phyloP scores from a whole-genome alignment of 495 filamentous ascomycete genomes.

The Achaetomiella virescens region DNA sequence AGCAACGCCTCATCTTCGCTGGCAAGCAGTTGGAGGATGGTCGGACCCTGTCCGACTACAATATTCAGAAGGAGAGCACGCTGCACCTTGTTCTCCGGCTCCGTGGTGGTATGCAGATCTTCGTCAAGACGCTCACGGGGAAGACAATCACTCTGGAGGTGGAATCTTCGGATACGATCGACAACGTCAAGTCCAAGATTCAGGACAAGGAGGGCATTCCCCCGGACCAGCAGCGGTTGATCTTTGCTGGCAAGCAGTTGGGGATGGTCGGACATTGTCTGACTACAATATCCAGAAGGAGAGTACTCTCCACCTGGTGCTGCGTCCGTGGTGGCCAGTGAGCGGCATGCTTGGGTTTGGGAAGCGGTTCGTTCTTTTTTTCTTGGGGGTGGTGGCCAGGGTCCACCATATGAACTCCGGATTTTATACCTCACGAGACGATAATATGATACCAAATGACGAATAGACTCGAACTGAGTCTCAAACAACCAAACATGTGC shows the following conservation, averaged over 20 bases:
- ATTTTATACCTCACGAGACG: conserved; percentile 6
- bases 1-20: conserved; percentile 98
- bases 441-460: conserved; percentile 7
- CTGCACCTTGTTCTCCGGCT: conserved; percentile 94
- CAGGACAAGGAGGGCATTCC: conserved; percentile 91
- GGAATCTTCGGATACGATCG: conserved; percentile 83
- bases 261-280: conserved; percentile 74
- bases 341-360: conserved; percentile 11
- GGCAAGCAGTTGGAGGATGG: conserved; percentile 76
- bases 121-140: conserved; percentile 88
- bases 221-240: conserved; percentile 82
- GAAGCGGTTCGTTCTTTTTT: conserved; percentile 11
- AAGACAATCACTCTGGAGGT: conserved; percentile 93
- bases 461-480: conserved; percentile 7
- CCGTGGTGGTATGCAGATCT: conserved; percentile 96
- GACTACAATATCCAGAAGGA: conserved; percentile 97
- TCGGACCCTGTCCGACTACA: conserved; percentile 94
- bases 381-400: conserved; percentile 11
- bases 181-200: conserved; percentile 90
- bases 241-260: conserved; percentile 87
- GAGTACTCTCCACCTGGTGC: conserved; percentile 78
- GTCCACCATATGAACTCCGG: conserved; percentile 3
- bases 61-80: conserved; percentile 99
- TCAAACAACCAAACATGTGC: too few relatives aligned
- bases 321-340: conserved; percentile 79